Percentiles rank a stretch among this genome's conserved stretches.
Conservation (phyloP, 805 yeast species). For the Candida corydali region DNA sequence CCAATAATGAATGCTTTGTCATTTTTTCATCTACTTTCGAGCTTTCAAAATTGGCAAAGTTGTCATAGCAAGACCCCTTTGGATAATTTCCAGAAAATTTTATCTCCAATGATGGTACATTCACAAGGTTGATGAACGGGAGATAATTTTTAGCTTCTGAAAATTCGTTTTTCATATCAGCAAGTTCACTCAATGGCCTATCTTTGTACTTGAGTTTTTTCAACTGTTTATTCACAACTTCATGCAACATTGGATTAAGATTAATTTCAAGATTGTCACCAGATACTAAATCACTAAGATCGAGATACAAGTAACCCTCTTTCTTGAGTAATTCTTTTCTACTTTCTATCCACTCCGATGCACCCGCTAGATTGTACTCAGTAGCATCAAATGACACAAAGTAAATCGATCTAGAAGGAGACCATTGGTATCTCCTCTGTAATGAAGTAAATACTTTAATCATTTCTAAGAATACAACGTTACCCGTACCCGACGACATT, state of each 20-base stretch:
- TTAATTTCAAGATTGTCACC: slow-evolving; percentile 50
- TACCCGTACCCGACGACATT: slow-evolving; percentile 65
- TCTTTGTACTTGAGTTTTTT: slow-evolving; percentile 17
- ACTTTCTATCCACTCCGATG: slow-evolving; percentile 70
- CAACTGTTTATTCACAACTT: slow-evolving; percentile 42
- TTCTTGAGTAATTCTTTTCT: slow-evolving; percentile 49
- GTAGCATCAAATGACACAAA: slow-evolving; percentile 84
- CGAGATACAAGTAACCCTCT: slow-evolving; percentile 68
- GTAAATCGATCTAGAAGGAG: slow-evolving; percentile 75
- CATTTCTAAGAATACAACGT: slow-evolving; percentile 66
- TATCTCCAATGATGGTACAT: slow-evolving; percentile 66
- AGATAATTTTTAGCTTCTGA: slow-evolving; percentile 56
- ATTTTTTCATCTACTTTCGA: slow-evolving; percentile 51
- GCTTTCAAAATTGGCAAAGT: slow-evolving; percentile 49
- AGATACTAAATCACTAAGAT: slow-evolving; percentile 63
- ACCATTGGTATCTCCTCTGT: slow-evolving; percentile 67
- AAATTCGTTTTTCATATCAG: slow-evolving; percentile 24
- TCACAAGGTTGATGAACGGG: slow-evolving; percentile 60
- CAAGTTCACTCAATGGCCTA: slow-evolving; percentile 18
- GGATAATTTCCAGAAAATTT: slow-evolving; percentile 49
- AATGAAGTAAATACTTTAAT: slow-evolving; percentile 63
- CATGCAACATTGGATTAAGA: slow-evolving; percentile 62
- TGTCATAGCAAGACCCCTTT: slow-evolving; percentile 58
- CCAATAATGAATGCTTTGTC: slow-evolving; percentile 51
- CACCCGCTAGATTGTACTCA: slow-evolving; percentile 77